These are phyloP conservation scores for Andrographis paniculata DNA, from an alignment of 305 asterid species.

Conservation along the genomic window DNA sequence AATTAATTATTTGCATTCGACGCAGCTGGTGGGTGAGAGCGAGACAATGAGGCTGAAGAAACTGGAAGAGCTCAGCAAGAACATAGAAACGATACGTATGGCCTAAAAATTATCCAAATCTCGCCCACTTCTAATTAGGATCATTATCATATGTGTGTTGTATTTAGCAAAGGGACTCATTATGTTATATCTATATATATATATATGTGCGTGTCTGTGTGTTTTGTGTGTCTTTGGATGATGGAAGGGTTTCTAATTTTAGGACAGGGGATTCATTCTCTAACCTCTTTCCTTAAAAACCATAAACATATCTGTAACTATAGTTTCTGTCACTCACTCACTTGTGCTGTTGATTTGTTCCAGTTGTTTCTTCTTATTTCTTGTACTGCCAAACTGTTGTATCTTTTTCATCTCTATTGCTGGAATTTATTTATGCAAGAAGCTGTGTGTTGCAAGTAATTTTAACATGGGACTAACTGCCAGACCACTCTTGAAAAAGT, in stretches of 20 bases:
- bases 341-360: too few relatives aligned
- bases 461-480: too few relatives aligned
- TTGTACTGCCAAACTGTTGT: too few relatives aligned
- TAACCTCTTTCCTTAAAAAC: constrained; percentile 30
- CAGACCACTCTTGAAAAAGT: too few relatives aligned
- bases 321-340: constrained; percentile 33
- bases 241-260: constrained; percentile 47
- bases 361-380: too few relatives aligned
- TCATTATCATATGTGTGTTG: constrained; percentile 40
- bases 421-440: too few relatives aligned
- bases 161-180: constrained; percentile 35
- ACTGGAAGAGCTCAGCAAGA: constrained; percentile 98
- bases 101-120: constrained; percentile 18
- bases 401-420: too few relatives aligned
- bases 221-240: constrained; percentile 27
- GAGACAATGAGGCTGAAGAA: constrained; percentile 88
- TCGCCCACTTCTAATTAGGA: not conserved
- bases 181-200: not conserved
- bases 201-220: constrained; percentile 22
- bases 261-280: constrained; percentile 38
- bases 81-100: constrained; percentile 59
- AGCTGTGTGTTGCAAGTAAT: too few relatives aligned
- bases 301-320: constrained; percentile 78
- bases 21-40: constrained; percentile 90
- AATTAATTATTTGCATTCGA: constrained; percentile 45